These are phyloP conservation scores for Backusella morwellensis DNA, from an alignment of 192 early-diverging fungal species.

Conservation along the genomic window DNA sequence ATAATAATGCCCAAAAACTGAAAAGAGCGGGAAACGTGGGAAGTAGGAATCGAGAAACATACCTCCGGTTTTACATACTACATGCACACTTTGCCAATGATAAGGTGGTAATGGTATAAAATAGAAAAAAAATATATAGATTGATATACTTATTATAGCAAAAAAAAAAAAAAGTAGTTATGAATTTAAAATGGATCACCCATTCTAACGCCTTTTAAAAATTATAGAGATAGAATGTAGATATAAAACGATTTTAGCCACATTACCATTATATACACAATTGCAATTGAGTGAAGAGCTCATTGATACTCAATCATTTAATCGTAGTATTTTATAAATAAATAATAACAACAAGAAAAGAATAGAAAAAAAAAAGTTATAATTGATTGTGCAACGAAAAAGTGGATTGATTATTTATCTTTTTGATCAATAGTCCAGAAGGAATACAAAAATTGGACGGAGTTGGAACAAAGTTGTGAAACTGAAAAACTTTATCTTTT, in stretches of 20 bases:
- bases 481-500: slow-evolving; percentile 4
- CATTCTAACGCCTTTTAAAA: background rate
- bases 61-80: background rate
- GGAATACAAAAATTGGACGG: background rate
- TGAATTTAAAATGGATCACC: background rate
- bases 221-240: background rate
- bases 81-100: background rate
- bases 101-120: background rate
- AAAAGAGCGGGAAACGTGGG: slow-evolving; percentile 2
- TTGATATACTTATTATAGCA: background rate
- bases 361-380: background rate
- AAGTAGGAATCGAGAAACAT: slow-evolving; percentile 1
- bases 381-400: background rate
- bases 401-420: background rate
- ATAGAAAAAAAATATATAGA: background rate
- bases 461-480: background rate
- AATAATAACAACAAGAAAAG: background rate
- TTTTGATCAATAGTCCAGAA: slow-evolving; percentile 9
- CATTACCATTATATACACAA: background rate
- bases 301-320: background rate
- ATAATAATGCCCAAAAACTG: background rate
- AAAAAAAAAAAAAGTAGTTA: background rate
- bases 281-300: background rate
- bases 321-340: background rate
- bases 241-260: background rate